Percentiles rank a stretch among this genome's conserved stretches.
These are phyloP conservation scores for Apiotrichum brassicae DNA, from an alignment of 1,284 basidiomycete species.

Conservation along the genomic window DNA sequence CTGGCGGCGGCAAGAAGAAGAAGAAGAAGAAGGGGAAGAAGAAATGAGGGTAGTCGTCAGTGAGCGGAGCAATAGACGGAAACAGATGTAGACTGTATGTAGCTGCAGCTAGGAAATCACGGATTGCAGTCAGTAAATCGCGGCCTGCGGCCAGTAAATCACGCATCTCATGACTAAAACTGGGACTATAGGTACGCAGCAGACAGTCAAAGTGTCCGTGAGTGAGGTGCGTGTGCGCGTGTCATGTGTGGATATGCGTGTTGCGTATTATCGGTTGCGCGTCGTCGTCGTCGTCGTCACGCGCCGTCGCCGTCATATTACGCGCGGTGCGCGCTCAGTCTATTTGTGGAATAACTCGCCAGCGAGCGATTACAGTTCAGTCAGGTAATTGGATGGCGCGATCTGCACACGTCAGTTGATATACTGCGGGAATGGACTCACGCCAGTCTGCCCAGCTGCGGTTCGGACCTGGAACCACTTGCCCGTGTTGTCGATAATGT, in stretches of 20 bases:
- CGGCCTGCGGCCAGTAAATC: too few species aligned
- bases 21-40: conserved; percentile 42
- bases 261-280: too few species aligned
- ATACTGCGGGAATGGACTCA: conserved; percentile 25
- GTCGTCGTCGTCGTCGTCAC: too few species aligned
- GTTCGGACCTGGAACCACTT: conserved; percentile 96
- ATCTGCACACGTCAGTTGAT: conserved; percentile 26
- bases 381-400: conserved; percentile 43
- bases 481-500: conserved; percentile 85
- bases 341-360: too few species aligned
- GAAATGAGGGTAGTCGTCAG: conserved; percentile 11
- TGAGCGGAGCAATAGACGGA: neutral
- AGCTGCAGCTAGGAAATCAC: too few species aligned
- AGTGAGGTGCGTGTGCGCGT: too few species aligned
- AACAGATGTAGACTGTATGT: neutral
- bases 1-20: conserved; percentile 14
- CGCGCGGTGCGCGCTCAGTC: neutral
- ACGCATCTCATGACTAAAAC: too few species aligned
- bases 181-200: too few species aligned
- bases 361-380: conserved; percentile 16
- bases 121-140: too few species aligned
- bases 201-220: too few species aligned
- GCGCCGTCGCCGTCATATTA: neutral
- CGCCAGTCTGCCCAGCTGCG: conserved; percentile 69
- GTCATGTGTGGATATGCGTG: too few species aligned